Evolutionary conservation across 805 yeast genomes (phyloP).

Genomic region (Jamesozyma lodderae): DNA sequence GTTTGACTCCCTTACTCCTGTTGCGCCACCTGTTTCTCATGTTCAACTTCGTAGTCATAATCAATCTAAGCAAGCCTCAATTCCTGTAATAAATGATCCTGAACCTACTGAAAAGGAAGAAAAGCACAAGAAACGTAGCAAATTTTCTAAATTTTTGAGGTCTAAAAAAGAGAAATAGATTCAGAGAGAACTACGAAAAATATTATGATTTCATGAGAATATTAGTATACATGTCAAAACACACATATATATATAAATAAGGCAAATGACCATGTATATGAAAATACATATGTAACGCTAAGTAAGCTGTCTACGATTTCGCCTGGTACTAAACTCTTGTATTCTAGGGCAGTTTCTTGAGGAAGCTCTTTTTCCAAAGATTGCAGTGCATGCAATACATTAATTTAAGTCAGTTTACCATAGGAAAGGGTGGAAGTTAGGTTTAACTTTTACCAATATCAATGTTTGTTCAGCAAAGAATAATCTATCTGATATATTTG

Average conservation of each 20-base stretch:
- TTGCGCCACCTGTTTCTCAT: slow-evolving; percentile 22
- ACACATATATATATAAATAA: not conserved
- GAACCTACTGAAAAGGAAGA: slow-evolving; percentile 8
- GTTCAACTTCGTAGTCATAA: slow-evolving; percentile 15
- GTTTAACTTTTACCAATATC: too few relatives aligned
- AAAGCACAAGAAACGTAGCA: slow-evolving; percentile 39
- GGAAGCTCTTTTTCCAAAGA: too few relatives aligned
- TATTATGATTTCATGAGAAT: not conserved
- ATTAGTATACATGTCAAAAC: too few relatives aligned
- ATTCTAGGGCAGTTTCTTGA: too few relatives aligned
- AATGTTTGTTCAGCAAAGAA: too few relatives aligned
- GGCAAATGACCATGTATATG: too few relatives aligned
- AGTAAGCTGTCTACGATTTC: too few relatives aligned
- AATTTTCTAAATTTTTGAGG: slow-evolving; percentile 40
- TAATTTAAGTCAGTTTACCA: too few relatives aligned
- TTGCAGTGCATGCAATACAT: too few relatives aligned
- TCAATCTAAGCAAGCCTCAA: slow-evolving; percentile 7
- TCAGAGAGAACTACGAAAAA: slow-evolving; percentile 3
- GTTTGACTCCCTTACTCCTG: slow-evolving; percentile 25
- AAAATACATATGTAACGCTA: too few relatives aligned
- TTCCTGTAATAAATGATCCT: not conserved
- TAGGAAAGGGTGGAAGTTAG: too few relatives aligned
- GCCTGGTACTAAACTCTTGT: too few relatives aligned
- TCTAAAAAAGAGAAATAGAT: slow-evolving; percentile 15
- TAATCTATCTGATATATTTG: slow-evolving; percentile 31